A percentile compares a stretch with the other conserved stretches of the same genome.
Conservation (phyloP, 345 rosid species). For the Melaleuca alternifolia region DNA sequence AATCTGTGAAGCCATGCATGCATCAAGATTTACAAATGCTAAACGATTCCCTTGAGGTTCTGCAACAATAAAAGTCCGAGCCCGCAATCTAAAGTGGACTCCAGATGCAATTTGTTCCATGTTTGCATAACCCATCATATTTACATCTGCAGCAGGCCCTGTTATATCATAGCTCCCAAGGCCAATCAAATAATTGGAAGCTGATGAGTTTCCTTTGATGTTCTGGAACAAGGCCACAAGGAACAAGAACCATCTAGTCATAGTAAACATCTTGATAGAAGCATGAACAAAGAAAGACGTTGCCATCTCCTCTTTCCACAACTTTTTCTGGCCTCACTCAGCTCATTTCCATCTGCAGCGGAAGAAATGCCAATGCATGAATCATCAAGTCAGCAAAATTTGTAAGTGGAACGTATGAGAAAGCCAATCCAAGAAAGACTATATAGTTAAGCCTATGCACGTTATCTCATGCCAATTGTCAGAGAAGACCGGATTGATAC, state of each 20-base stretch:
- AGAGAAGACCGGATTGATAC: neutral
- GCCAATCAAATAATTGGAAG: slow-evolving; percentile 43
- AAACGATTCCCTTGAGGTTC: slow-evolving; percentile 49
- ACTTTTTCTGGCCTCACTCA: neutral
- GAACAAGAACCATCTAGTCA: slow-evolving; percentile 2
- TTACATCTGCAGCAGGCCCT: slow-evolving; percentile 78
- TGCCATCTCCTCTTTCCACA: neutral
- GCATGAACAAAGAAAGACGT: neutral
- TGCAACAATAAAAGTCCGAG: slow-evolving; percentile 56
- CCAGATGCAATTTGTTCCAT: slow-evolving; percentile 52
- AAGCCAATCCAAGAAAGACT: neutral
- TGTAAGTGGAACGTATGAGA: neutral
- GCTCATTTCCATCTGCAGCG: neutral
- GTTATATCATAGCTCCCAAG: slow-evolving; percentile 80
- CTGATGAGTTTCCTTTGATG: slow-evolving; percentile 9
- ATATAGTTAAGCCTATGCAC: neutral
- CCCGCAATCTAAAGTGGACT: slow-evolving; percentile 56
- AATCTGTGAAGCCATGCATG: slow-evolving; percentile 72
- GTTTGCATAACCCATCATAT: slow-evolving; percentile 77
- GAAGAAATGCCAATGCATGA: neutral
- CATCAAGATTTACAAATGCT: slow-evolving; percentile 65
- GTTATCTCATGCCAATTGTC: neutral
- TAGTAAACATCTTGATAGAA: neutral
- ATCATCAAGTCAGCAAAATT: neutral
- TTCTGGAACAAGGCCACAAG: slow-evolving; percentile 8